A percentile compares a stretch with the other conserved stretches of the same genome.
These are phyloP conservation scores for Anisodus tanguticus DNA, from an alignment of 257 asterid species.

Conservation along the genomic window DNA sequence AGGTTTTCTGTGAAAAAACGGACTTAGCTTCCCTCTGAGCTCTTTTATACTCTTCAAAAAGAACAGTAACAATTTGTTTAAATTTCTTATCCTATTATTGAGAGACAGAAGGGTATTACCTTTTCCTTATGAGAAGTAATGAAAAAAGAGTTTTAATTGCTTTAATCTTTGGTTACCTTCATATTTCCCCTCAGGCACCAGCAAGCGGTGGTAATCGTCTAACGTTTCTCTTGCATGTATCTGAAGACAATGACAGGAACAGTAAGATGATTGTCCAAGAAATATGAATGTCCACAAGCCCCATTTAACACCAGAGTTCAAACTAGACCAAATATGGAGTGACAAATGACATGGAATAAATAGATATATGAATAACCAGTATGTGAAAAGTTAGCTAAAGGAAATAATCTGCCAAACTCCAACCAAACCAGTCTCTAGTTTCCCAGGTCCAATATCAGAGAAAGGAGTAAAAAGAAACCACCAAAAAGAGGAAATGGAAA, in stretches of 20 bases:
- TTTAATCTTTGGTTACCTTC: slow-evolving; percentile 54
- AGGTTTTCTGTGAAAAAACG: neutral
- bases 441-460: neutral
- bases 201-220: slow-evolving; percentile 78
- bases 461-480: neutral
- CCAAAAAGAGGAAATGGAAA: neutral
- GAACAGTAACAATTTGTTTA: slow-evolving; percentile 7
- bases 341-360: neutral
- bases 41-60: neutral
- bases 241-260: slow-evolving; percentile 42
- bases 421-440: neutral
- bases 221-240: slow-evolving; percentile 55
- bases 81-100: slow-evolving; percentile 18
- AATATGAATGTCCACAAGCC: neutral
- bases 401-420: neutral
- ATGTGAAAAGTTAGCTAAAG: neutral
- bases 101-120: neutral
- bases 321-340: slow-evolving; percentile 6
- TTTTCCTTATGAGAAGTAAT: neutral
- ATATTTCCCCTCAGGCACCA: slow-evolving; percentile 68
- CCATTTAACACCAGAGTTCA: neutral
- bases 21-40: neutral
- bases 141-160: neutral
- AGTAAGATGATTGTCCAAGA: neutral
- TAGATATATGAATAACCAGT: neutral